Evolutionary conservation across 805 yeast species (phyloP), one percentile per base, ranked within the genome.

Genomic region (Cyberlindnera galapagoensis): DNA sequence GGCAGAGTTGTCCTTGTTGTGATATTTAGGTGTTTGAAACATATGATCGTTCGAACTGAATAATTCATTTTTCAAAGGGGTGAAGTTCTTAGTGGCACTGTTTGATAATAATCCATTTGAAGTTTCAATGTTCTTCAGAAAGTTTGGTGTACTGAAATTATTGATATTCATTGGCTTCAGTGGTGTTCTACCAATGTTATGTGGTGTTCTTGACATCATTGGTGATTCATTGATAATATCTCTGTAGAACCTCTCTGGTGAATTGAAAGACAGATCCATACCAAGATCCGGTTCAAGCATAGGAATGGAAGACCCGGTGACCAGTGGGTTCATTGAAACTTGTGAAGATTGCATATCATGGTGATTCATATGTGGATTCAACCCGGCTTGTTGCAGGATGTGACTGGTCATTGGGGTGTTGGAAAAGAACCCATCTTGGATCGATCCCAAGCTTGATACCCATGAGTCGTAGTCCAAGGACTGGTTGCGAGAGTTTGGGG

Each of bases 201-300:
- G n/a, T 1, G 52, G 52, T 2, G 55, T 47, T 21, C 47, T 41
- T 4, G 40, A 31, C 11, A 46, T 24, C 9, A 44, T 39, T 4
- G 56, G 54, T 2, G 54, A 51, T 27, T 48, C 54, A 22, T 49
- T 44, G 22, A 49, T 46, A 27, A 49, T 29, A 18, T 49, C 54
- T 21, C 50, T 42, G 28, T 49, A 51, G 26, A 51, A 49, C 11
- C 52, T 30, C 22, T 47, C 52, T 4, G 56, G 56, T 0, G 56
- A 47, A 31, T 51, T 41, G 44, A 44, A 21, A 40, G 40, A 18
- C 21, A 23, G 12, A 24, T 23, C 32, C 26, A 30, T 23, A n/a
- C 24, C 17, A 7, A 28, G 42, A 11, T 39, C 40, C 6, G 10
- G 34, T 11, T 14, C 43, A 26, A 14, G 28, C 28, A 16, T 13